Percentiles rank a stretch among this genome's conserved stretches.
Conservation (phyloP, 495 filamentous ascomycete genomes). For the Lasiosphaeriaceae sp. region DNA sequence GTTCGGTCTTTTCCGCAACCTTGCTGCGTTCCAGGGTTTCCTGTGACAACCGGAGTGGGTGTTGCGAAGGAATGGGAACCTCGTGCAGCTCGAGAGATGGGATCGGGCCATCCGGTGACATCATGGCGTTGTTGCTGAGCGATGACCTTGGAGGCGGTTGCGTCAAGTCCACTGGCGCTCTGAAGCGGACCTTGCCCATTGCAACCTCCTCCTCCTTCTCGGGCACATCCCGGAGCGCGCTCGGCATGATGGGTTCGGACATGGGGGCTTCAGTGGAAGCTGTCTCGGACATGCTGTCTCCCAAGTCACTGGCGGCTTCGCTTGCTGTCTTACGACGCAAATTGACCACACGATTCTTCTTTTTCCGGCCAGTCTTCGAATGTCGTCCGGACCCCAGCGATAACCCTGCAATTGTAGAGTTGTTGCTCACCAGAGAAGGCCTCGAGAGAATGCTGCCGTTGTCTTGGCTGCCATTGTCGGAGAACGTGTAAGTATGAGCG, state of each 20-base stretch:
- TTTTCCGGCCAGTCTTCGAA: slow-evolving; percentile 67
- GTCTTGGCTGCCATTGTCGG: slow-evolving; percentile 47
- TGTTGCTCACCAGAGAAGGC: slow-evolving; percentile 43
- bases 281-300: slow-evolving; percentile 36
- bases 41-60: neutral
- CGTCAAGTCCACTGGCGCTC: slow-evolving; percentile 15
- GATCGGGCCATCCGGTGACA: slow-evolving; percentile 14
- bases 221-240: slow-evolving; percentile 46
- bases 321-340: slow-evolving; percentile 62
- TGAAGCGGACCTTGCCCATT: slow-evolving; percentile 42
- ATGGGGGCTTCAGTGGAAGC: slow-evolving; percentile 35
- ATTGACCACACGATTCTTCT: slow-evolving; percentile 93
- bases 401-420: slow-evolving; percentile 56
- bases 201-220: slow-evolving; percentile 56
- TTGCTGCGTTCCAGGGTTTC: neutral
- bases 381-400: slow-evolving; percentile 61
- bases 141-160: slow-evolving; percentile 23
- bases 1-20: slow-evolving; percentile 8
- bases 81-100: slow-evolving; percentile 8
- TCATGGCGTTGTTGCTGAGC: slow-evolving; percentile 21
- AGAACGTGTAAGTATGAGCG: slow-evolving; percentile 61
- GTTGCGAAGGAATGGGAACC: neutral
- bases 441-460: slow-evolving; percentile 44
- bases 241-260: slow-evolving; percentile 46
- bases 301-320: slow-evolving; percentile 47